phyloP scores from a whole-genome alignment of 257 asterid species.

The Haberlea rhodopensis region DNA sequence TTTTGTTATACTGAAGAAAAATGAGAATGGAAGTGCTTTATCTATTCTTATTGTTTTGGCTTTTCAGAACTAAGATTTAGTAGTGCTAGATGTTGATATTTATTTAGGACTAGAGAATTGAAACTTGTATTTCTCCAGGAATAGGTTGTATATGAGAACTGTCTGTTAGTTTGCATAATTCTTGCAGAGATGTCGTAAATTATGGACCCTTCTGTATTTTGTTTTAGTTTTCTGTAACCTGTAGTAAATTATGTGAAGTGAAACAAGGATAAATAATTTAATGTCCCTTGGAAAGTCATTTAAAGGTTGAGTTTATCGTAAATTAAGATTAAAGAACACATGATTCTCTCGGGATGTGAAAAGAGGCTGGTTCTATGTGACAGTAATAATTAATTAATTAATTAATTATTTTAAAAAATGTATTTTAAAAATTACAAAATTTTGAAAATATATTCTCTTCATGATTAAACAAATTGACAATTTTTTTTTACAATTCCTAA shows the following conservation, averaged over 20 bases:
- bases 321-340: too few species aligned
- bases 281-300: background rate
- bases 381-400: too few species aligned
- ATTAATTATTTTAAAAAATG: too few species aligned
- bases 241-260: background rate
- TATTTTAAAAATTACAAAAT: too few species aligned
- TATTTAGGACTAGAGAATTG: slow-evolving; percentile 45
- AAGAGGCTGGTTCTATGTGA: too few species aligned
- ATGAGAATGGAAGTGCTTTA: slow-evolving; percentile 36
- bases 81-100: slow-evolving; percentile 51
- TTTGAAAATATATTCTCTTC: background rate
- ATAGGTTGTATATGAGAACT: slow-evolving; percentile 32
- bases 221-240: background rate
- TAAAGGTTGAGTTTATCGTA: too few species aligned
- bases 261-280: background rate
- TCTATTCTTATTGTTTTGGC: too few species aligned
- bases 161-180: slow-evolving; percentile 24
- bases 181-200: slow-evolving; percentile 21
- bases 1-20: slow-evolving; percentile 34
- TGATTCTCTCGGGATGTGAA: too few species aligned
- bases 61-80: slow-evolving; percentile 54
- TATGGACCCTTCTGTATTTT: slow-evolving; percentile 22
- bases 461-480: too few species aligned
- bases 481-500: too few species aligned
- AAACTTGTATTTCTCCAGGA: slow-evolving; percentile 3